A percentile compares a stretch with the other conserved stretches of the same genome.
Conservation (phyloP, 257 asterid species). For the Rubia yunnanensis region DNA sequence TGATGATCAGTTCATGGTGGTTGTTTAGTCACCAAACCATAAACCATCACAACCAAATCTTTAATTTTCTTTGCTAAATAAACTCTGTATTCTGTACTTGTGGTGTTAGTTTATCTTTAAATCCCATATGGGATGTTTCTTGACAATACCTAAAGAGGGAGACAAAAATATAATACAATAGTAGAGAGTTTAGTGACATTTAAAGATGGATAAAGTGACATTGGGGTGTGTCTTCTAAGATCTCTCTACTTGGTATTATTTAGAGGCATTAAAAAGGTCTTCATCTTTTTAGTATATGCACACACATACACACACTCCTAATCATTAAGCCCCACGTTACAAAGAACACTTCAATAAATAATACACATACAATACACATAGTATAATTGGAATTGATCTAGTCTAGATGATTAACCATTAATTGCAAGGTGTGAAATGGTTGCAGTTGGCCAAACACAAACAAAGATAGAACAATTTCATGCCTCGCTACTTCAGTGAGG, state of each 20-base stretch:
- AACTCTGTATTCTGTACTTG: slow-evolving; percentile 10
- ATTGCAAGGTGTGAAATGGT: neutral
- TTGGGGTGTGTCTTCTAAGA: neutral
- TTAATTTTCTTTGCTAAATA: neutral
- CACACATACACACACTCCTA: neutral
- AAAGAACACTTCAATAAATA: neutral
- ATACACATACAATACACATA: neutral
- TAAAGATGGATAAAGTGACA: neutral
- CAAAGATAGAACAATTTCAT: neutral
- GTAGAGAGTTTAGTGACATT: neutral
- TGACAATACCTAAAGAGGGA: slow-evolving; percentile 6
- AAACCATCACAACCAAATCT: slow-evolving; percentile 20
- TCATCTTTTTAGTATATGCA: neutral
- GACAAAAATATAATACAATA: slow-evolving; percentile 7
- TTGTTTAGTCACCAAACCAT: slow-evolving; percentile 33
- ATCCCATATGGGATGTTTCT: slow-evolving; percentile 17
- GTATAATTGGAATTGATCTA: neutral
- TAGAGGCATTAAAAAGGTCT: neutral
- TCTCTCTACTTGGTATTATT: neutral
- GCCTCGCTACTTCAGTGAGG: too few relatives aligned
- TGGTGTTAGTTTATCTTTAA: slow-evolving; percentile 12
- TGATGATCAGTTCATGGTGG: slow-evolving; percentile 17
- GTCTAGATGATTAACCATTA: neutral
- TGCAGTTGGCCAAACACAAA: neutral
- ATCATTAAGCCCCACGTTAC: slow-evolving; percentile 2